Evolutionary conservation across 1,284 basidiomycete genomes (phyloP).

Genomic region (Ceratobasidium sp.): DNA sequence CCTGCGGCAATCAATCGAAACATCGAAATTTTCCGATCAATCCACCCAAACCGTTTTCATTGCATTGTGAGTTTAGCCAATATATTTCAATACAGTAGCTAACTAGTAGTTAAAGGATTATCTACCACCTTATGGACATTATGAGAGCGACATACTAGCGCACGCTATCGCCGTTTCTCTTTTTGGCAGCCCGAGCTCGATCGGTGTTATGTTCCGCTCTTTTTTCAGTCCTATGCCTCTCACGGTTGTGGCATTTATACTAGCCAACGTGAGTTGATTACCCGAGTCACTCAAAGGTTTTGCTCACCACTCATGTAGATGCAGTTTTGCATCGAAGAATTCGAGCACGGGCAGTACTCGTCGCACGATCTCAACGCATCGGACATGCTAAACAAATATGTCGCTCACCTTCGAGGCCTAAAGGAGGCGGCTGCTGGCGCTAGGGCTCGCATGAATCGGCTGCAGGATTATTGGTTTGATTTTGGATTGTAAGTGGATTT

Average conservation of each 20-base stretch:
- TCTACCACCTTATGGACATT: neutral
- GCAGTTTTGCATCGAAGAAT: slow-evolving; percentile 24
- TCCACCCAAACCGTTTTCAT: neutral
- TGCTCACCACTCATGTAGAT: no score
- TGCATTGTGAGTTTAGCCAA: neutral
- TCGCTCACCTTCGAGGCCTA: neutral
- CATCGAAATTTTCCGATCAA: neutral
- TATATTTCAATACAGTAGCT: neutral
- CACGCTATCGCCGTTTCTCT: neutral
- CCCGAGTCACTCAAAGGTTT: no score
- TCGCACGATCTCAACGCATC: neutral
- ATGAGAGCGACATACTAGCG: neutral
- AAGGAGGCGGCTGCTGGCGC: neutral
- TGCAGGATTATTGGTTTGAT: neutral
- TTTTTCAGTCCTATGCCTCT: slow-evolving; percentile 10
- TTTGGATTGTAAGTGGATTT: neutral
- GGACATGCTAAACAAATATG: slow-evolving; percentile 1
- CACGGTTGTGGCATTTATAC: neutral
- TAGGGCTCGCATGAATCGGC: neutral
- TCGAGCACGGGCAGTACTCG: neutral
- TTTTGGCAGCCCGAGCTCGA: neutral
- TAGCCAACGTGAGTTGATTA: neutral
- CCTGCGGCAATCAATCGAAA: neutral
- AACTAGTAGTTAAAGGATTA: neutral
- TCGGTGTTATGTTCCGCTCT: neutral